Percentiles rank a stretch among this genome's conserved stretches.
Evolutionary conservation across 192 early-diverging fungal genomes (phyloP).

Genomic region (Cladochytrium replicatum): DNA sequence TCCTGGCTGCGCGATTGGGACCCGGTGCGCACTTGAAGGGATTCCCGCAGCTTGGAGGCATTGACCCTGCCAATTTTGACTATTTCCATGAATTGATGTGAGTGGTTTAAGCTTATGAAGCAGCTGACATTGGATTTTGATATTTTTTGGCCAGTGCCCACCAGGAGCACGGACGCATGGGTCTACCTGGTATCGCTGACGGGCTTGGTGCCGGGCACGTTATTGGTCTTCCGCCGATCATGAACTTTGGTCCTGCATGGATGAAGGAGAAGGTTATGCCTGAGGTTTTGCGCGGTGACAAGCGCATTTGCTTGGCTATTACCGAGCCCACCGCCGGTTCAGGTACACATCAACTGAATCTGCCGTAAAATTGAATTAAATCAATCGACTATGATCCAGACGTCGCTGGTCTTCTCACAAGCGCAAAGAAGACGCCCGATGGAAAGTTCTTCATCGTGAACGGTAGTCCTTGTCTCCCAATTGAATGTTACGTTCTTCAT

Average conservation of each 20-base stretch:
- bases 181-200: constrained; percentile 7
- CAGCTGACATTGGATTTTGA: too few species aligned
- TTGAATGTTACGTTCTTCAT: too few species aligned
- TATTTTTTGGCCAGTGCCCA: too few species aligned
- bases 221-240: constrained; percentile 33
- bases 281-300: constrained; percentile 28
- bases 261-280: constrained; percentile 20
- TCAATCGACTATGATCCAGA: too few species aligned
- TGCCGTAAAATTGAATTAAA: too few species aligned
- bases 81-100: constrained; percentile 17
- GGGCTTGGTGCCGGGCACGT: constrained; percentile 21
- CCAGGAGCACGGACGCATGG: neutral
- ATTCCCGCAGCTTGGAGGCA: neutral
- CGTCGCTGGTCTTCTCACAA: constrained; percentile 18
- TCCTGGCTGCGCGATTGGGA: constrained; percentile 15
- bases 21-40: constrained; percentile 5
- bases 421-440: constrained; percentile 8
- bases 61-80: constrained; percentile 13
- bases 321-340: constrained; percentile 28
- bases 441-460: constrained; percentile 26
- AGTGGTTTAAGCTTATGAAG: too few species aligned
- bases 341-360: too few species aligned
- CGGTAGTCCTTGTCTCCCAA: too few species aligned
- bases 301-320: constrained; percentile 35
- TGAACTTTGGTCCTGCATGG: constrained; percentile 23